phyloP scores from a whole-genome alignment of 441 rosid species.

The Sinapis alba region DNA sequence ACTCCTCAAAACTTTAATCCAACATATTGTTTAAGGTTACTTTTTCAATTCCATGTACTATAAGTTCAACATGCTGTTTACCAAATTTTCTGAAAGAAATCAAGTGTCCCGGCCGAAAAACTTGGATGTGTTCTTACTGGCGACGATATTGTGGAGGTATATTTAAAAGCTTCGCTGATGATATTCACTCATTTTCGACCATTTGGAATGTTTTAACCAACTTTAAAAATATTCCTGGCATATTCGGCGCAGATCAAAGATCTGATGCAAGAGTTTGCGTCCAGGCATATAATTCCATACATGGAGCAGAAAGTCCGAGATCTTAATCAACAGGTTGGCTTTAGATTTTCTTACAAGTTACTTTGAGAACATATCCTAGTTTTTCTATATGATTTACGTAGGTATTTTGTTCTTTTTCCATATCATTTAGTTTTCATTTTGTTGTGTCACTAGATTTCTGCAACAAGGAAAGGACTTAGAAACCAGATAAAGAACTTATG shows the following conservation, averaged over 20 bases:
- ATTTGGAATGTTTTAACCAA: conserved; percentile 21
- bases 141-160: conserved; percentile 85
- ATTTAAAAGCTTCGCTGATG: conserved; percentile 30
- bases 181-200: conserved; percentile 16
- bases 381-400: conserved; percentile 14
- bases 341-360: conserved; percentile 20
- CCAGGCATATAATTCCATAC: conserved; percentile 91
- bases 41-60: conserved; percentile 23
- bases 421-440: conserved; percentile 28
- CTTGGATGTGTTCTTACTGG: conserved; percentile 77
- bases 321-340: conserved; percentile 85
- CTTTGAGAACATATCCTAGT: conserved; percentile 4
- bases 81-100: conserved; percentile 59
- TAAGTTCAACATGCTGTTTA: conserved; percentile 35
- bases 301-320: conserved; percentile 97
- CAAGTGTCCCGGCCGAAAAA: conserved; percentile 53
- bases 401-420: conserved; percentile 15
- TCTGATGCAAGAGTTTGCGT: conserved; percentile 88
- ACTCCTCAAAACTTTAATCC: conserved; percentile 36
- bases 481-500: conserved; percentile 95
- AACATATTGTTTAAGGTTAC: conserved; percentile 22
- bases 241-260: conserved; percentile 75
- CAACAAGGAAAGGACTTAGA: conserved; percentile 95
- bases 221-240: conserved; percentile 31
- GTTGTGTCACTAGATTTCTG: conserved; percentile 68